phyloP scores from a whole-genome alignment of 306 rosid species.

The Herpetospermum pedunculosum region DNA sequence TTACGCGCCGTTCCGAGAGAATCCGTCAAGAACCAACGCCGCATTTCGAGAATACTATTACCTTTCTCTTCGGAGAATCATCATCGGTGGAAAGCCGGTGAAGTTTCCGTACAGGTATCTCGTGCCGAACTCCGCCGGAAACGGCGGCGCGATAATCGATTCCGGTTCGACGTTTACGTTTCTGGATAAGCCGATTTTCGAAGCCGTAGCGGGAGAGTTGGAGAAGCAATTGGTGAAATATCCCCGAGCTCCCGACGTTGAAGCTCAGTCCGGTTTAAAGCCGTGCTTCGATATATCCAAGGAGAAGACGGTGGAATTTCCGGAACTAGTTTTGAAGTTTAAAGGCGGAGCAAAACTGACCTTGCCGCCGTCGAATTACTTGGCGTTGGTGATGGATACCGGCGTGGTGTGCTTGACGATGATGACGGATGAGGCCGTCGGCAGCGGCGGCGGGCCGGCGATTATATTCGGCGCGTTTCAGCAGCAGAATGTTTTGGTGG shows the following conservation, averaged over 20 bases:
- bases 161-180: conserved; percentile 62
- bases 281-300: conserved; percentile 43
- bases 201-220: conserved; percentile 32
- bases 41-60: conserved; percentile 48
- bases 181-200: conserved; percentile 43
- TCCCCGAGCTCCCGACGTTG: conserved; percentile 20
- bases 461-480: conserved; percentile 60
- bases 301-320: conserved; percentile 17
- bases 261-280: conserved; percentile 34
- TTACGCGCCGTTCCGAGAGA: conserved; percentile 49
- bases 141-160: conserved; percentile 71
- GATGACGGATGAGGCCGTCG: conserved; percentile 14
- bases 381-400: conserved; percentile 19
- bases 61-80: conserved; percentile 30
- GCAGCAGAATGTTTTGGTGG: conserved; percentile 57
- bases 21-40: conserved; percentile 18
- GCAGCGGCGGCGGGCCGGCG: conserved; percentile 40
- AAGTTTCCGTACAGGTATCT: conserved; percentile 36
- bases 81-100: conserved; percentile 35
- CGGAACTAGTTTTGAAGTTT: conserved; percentile 43
- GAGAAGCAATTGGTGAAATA: conserved; percentile 34
- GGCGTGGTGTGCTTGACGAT: conserved; percentile 37
- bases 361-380: conserved; percentile 35
- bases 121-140: conserved; percentile 32
- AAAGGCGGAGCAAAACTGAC: conserved; percentile 71